Evolutionary conservation across 805 yeast species (phyloP).

Genomic region (Suhomyces prunicola): DNA sequence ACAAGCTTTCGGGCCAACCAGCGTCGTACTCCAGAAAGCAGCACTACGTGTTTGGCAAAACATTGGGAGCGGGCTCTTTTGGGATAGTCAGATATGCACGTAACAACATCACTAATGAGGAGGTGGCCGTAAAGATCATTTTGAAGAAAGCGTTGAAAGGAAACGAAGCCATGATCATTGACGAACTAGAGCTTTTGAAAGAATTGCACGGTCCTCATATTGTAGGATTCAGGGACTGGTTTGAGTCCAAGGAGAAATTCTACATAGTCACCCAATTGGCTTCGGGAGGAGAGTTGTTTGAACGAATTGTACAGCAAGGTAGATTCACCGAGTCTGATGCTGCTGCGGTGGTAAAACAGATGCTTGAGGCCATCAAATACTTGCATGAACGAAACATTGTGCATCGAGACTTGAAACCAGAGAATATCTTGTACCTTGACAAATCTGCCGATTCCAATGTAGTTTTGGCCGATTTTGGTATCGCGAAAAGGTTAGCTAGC

Average conservation of each 20-base stretch:
- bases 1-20: constrained; percentile 71
- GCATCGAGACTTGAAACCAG: constrained; percentile 94
- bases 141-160: constrained; percentile 81
- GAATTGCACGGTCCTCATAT: constrained; percentile 78
- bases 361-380: constrained; percentile 74
- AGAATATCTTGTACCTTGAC: constrained; percentile 76
- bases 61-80: constrained; percentile 92
- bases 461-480: constrained; percentile 94
- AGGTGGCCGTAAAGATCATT: constrained; percentile 88
- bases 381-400: constrained; percentile 76
- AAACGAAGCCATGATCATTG: constrained; percentile 70
- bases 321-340: constrained; percentile 90
- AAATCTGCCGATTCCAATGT: constrained; percentile 55
- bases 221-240: constrained; percentile 89
- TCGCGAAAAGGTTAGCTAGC: constrained; percentile 69
- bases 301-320: constrained; percentile 76
- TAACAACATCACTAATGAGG: constrained; percentile 47
- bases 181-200: constrained; percentile 70
- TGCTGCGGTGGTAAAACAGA: constrained; percentile 65
- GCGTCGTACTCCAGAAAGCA: constrained; percentile 61
- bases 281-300: constrained; percentile 93
- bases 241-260: constrained; percentile 87
- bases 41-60: constrained; percentile 72
- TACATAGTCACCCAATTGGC: constrained; percentile 93
- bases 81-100: constrained; percentile 87